phyloP scores from a whole-genome alignment of 306 rosid genomes.

The Dalbergia cochinchinensis region DNA sequence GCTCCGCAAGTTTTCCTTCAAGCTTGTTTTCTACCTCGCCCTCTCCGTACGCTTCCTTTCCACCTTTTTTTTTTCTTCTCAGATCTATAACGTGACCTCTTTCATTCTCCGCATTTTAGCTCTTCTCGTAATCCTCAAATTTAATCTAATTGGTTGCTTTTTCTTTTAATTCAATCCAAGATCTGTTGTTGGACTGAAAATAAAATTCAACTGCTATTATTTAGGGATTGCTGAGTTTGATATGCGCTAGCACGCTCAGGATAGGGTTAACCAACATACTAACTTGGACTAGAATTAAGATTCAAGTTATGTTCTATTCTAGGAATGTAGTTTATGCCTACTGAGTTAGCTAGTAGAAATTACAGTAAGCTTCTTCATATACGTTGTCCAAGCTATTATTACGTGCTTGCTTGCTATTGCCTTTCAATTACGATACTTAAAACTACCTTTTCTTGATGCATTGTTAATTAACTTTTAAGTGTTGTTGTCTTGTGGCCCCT shows the following conservation, averaged over 20 bases:
- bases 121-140: background rate
- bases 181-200: conserved; percentile 13
- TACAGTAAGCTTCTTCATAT: background rate
- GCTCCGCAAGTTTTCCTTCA: conserved; percentile 98
- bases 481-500: conserved; percentile 5
- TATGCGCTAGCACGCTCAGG: background rate
- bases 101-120: background rate
- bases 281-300: conserved; percentile 31
- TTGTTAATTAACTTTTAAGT: conserved; percentile 15
- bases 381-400: conserved; percentile 14
- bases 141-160: conserved; percentile 10
- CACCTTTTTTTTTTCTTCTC: background rate
- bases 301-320: background rate
- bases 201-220: background rate
- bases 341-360: background rate
- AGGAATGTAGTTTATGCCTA: background rate
- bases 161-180: background rate
- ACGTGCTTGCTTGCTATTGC: conserved; percentile 36
- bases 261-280: background rate
- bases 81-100: conserved; percentile 42
- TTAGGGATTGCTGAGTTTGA: no score
- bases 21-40: conserved; percentile 98
- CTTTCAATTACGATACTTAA: background rate
- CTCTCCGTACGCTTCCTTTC: conserved; percentile 67
- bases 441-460: conserved; percentile 20